Evolutionary conservation across 2,329 filamentous ascomycete genomes (phyloP), one percentile per base, ranked within the genome.

Genomic region (Neoarthrinium moseri): DNA sequence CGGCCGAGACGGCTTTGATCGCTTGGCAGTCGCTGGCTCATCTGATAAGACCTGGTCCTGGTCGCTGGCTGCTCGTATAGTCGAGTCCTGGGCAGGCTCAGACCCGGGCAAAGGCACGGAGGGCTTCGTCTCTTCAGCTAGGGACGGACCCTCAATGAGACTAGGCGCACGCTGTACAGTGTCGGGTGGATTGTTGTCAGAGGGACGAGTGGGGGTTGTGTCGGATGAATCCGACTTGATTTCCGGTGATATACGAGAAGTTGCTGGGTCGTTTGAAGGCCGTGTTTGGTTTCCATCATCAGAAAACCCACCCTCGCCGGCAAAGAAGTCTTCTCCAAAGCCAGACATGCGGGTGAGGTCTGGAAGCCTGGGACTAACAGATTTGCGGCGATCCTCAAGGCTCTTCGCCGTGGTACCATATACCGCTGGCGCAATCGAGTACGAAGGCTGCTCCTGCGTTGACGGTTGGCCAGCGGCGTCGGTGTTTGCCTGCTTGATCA

Each of bases 261-360:
- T n/a, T n/a, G n/a, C n/a, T n/a, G n/a, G n/a, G n/a, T n/a, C n/a
- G n/a, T n/a, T n/a, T n/a, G n/a, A n/a, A n/a, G n/a, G 6, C 18
- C 29, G 39, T 21, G 29, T 18, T 15, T 22, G 27, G 5, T 12
- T 17, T 8, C 18, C 39, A 13, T 18, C 32, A 18, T 33, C 30
- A 7, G 33, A 26, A 8, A 22, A 7, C 6, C 30, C 12, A 15
- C 6, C 26, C 7, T 64, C 51, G 13, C 56, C 52, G 5, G 72
- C 71, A 50, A 84, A 83, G 34, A 84, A 69, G 47, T 83, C 79
- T 33, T 77, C 67, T 1, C 80, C 79, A 57, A 85, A 85, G 1
- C 71, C 71, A 33, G 82, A 85, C 67, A 84, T 69, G 21, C 81
- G 77, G 11, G 72, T 68, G 4, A 86, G 56, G 49, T 80, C 71